A percentile compares a stretch with the other conserved stretches of the same genome.
These are phyloP conservation scores for Wallacemonas sp. DNA, from an alignment of 208 protist genomes.

Conservation along the genomic window DNA sequence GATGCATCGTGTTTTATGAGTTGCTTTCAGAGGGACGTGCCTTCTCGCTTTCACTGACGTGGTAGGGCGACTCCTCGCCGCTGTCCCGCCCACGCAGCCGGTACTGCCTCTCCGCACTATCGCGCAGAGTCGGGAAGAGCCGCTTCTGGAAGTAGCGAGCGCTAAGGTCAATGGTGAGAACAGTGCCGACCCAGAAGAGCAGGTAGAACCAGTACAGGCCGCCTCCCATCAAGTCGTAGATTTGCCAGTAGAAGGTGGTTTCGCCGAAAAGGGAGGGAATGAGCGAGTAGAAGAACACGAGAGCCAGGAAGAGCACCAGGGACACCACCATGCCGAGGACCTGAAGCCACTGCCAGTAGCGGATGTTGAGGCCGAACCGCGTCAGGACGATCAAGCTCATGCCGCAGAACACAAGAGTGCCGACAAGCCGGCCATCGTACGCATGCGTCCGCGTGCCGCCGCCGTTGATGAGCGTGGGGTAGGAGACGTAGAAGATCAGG, in stretches of 20 bases:
- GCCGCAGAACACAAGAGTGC: conserved; percentile 72
- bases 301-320: conserved; percentile 39
- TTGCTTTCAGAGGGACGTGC: neutral
- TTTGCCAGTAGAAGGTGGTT: conserved; percentile 71
- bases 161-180: conserved; percentile 57
- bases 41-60: neutral
- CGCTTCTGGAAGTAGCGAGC: conserved; percentile 56
- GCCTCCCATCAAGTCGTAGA: conserved; percentile 55
- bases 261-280: conserved; percentile 57
- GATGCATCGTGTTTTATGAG: neutral
- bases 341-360: conserved; percentile 82
- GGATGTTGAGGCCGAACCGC: conserved; percentile 64
- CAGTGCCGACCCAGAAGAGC: conserved; percentile 48
- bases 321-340: conserved; percentile 58
- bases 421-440: conserved; percentile 50
- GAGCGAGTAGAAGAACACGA: conserved; percentile 65
- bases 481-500: conserved; percentile 67
- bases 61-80: conserved; percentile 6
- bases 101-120: conserved; percentile 58
- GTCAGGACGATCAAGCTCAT: conserved; percentile 69
- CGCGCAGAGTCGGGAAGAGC: conserved; percentile 64
- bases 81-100: conserved; percentile 3
- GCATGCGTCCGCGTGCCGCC: conserved; percentile 30
- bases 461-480: conserved; percentile 39
- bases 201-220: conserved; percentile 82